These are phyloP conservation scores for Penicillium sp. DNA, from an alignment of 2,329 filamentous ascomycete species.

Conservation along the genomic window DNA sequence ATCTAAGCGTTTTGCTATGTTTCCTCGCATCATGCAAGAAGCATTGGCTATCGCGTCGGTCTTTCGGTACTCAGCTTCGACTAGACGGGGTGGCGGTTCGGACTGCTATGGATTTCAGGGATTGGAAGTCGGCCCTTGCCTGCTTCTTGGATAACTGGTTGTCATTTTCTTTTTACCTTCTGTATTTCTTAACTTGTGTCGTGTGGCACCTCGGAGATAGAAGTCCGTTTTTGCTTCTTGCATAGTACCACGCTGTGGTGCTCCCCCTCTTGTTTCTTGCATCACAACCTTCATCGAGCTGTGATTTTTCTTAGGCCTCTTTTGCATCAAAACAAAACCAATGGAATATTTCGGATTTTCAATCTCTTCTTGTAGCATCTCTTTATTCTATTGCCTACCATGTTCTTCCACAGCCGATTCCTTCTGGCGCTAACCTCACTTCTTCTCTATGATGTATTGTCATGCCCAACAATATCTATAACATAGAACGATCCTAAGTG, in stretches of 20 bases:
- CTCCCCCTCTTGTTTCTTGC: background rate
- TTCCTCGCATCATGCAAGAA: constrained; percentile 16
- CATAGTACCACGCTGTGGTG: background rate
- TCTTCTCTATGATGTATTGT: background rate
- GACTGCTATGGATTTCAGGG: constrained; percentile 20
- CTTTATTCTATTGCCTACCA: background rate
- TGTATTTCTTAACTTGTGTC: constrained; percentile 33
- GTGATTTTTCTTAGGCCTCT: constrained; percentile 11
- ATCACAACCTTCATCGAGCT: constrained; percentile 13
- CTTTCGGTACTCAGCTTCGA: constrained; percentile 1
- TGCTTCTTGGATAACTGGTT: constrained; percentile 17
- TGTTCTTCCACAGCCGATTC: background rate
- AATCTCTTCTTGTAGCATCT: background rate
- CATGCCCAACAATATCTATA: too few relatives aligned
- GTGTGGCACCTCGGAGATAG: constrained; percentile 33
- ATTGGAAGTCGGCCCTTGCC: constrained; percentile 17
- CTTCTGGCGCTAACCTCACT: background rate
- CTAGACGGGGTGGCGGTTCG: constrained; percentile 2
- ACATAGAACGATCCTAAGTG: too few relatives aligned
- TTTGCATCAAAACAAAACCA: constrained; percentile 7
- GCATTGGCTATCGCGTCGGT: constrained; percentile 6
- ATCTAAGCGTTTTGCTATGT: constrained; percentile 31
- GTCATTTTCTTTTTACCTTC: constrained; percentile 17
- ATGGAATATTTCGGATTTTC: too few relatives aligned
- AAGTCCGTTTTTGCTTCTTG: constrained; percentile 26